These are phyloP conservation scores for Trametes coccinea DNA, from an alignment of 768 basidiomycete species.

Conservation along the genomic window DNA sequence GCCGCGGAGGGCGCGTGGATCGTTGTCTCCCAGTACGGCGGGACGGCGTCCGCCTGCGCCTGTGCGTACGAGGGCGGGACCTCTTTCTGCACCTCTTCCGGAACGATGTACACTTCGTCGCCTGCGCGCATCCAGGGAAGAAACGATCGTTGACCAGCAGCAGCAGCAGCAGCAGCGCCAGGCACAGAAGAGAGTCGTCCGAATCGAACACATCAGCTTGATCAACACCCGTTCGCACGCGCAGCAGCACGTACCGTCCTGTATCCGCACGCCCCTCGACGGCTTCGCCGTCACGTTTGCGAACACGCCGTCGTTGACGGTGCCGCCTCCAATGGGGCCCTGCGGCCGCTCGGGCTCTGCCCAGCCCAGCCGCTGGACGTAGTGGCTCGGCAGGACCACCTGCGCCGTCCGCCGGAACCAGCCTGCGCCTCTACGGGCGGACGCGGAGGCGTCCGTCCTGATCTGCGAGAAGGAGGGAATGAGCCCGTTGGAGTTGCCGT, in stretches of 20 bases:
- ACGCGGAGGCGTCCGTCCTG: conserved; percentile 30
- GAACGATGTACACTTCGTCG: conserved; percentile 71
- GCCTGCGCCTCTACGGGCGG: conserved; percentile 28
- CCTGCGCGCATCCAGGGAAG: conserved; percentile 40
- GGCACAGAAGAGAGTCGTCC: no score
- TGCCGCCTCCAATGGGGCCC: conserved; percentile 62
- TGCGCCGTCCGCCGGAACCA: conserved; percentile 61
- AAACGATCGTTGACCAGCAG: no score
- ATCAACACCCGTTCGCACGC: not conserved
- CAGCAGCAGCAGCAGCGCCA: no score
- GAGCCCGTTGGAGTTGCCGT: conserved; percentile 75
- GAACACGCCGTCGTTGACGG: conserved; percentile 88
- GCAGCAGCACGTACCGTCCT: conserved; percentile 50
- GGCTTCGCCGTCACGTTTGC: conserved; percentile 94
- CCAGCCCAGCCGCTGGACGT: conserved; percentile 49
- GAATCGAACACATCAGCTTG: not conserved
- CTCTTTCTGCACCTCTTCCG: conserved; percentile 81
- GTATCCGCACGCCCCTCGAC: conserved; percentile 53
- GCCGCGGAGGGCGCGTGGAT: conserved; percentile 84
- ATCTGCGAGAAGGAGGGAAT: conserved; percentile 46
- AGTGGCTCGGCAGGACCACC: conserved; percentile 55
- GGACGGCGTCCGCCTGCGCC: conserved; percentile 93
- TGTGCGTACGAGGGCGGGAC: conserved; percentile 90
- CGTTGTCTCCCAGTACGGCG: conserved; percentile 97
- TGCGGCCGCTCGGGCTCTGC: conserved; percentile 36